Evolutionary conservation across 2,329 filamentous ascomycete species (phyloP).

Genomic region (Pseudocercospora musae): DNA sequence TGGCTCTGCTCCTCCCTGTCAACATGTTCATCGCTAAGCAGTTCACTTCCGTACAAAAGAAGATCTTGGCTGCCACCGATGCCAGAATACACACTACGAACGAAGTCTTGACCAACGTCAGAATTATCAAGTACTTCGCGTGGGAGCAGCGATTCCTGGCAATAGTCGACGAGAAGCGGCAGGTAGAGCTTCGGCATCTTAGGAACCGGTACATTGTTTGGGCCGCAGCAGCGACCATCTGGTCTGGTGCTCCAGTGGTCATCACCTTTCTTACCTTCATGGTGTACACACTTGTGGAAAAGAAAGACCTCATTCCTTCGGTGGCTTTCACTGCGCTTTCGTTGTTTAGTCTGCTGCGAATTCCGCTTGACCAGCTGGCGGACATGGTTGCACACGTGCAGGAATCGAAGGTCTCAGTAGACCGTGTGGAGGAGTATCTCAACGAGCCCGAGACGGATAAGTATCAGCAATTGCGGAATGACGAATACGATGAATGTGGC

Average conservation of each 20-base stretch:
- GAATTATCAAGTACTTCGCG: slow-evolving; percentile 98
- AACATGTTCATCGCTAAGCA: slow-evolving; percentile 85
- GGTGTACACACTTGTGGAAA: slow-evolving; percentile 84
- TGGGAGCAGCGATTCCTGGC: slow-evolving; percentile 91
- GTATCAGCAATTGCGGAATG: slow-evolving; percentile 74
- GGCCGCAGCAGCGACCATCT: slow-evolving; percentile 87
- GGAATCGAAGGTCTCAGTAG: slow-evolving; percentile 93
- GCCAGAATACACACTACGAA: slow-evolving; percentile 95
- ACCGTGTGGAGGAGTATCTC: slow-evolving; percentile 92
- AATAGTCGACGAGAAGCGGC: slow-evolving; percentile 84
- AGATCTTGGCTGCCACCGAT: slow-evolving; percentile 88
- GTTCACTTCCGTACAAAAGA: slow-evolving; percentile 83
- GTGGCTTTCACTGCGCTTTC: slow-evolving; percentile 95
- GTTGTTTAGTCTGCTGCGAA: slow-evolving; percentile 87
- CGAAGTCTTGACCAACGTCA: slow-evolving; percentile 93
- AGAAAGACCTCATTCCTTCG: slow-evolving; percentile 84
- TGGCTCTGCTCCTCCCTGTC: slow-evolving; percentile 81
- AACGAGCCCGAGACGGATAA: slow-evolving; percentile 95
- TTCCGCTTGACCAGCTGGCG: slow-evolving; percentile 90
- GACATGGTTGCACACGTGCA: slow-evolving; percentile 99
- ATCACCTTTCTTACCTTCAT: slow-evolving; percentile 97
- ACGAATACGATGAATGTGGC: slow-evolving; percentile 66
- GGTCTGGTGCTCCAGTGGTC: slow-evolving; percentile 91
- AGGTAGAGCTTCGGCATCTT: slow-evolving; percentile 71
- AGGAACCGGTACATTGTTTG: slow-evolving; percentile 84